phyloP scores from a whole-genome alignment of 2,329 filamentous ascomycete genomes.

The Gaeumannomyces sp. region DNA sequence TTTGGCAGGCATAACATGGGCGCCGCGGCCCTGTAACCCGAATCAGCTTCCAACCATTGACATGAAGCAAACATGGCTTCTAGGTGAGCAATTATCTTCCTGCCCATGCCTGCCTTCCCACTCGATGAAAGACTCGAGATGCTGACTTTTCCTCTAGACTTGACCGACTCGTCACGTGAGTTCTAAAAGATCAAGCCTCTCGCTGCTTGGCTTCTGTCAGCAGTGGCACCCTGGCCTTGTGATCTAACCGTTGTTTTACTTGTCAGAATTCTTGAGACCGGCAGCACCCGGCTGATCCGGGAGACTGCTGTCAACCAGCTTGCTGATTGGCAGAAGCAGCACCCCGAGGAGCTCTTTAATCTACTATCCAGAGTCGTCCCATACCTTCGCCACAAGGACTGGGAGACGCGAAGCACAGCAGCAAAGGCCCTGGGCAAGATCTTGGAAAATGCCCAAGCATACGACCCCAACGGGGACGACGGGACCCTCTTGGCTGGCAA shows the following conservation, averaged over 20 bases:
- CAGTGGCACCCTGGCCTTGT: neutral
- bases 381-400: constrained; percentile 89
- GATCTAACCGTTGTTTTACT: neutral
- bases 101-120: neutral
- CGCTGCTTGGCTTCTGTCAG: neutral
- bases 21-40: neutral
- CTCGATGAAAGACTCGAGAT: neutral
- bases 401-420: constrained; percentile 91
- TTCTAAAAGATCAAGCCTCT: constrained; percentile 20
- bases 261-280: constrained; percentile 84
- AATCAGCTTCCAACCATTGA: constrained; percentile 15
- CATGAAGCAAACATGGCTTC: constrained; percentile 48
- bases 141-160: constrained; percentile 49
- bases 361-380: constrained; percentile 90
- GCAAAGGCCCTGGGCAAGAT: constrained; percentile 94
- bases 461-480: constrained; percentile 81
- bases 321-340: constrained; percentile 95
- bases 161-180: constrained; percentile 82
- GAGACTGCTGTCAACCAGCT: constrained; percentile 96
- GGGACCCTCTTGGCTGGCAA: constrained; percentile 28
- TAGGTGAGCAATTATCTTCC: constrained; percentile 33
- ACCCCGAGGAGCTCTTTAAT: constrained; percentile 96
- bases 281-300: constrained; percentile 90
- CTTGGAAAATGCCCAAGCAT: constrained; percentile 77
- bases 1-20: neutral